phyloP scores from a whole-genome alignment of 1,284 basidiomycete species.

The Tilletiopsis washingtonensis region DNA sequence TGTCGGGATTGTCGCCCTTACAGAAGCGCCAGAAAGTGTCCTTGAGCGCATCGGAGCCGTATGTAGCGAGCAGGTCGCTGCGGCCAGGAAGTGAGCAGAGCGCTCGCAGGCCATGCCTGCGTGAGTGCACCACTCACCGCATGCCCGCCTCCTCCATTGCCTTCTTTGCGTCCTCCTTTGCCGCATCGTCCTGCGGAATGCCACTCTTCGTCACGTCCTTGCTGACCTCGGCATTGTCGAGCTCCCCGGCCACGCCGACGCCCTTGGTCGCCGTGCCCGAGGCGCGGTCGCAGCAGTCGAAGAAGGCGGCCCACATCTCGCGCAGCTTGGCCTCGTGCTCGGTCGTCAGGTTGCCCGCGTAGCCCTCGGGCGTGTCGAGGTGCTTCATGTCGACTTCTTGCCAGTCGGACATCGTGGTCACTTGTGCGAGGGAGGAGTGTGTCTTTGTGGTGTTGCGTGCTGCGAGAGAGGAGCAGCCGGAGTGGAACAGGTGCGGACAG shows the following conservation, averaged over 20 bases:
- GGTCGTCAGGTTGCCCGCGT: slow-evolving; percentile 26
- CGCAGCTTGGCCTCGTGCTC: slow-evolving; percentile 42
- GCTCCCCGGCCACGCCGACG: slow-evolving; percentile 8
- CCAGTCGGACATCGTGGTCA: neutral
- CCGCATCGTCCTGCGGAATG: slow-evolving; percentile 39
- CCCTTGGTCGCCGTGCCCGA: slow-evolving; percentile 11
- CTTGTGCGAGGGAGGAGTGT: too few species aligned
- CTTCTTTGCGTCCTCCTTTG: slow-evolving; percentile 40
- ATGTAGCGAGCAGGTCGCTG: neutral
- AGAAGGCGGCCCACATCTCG: slow-evolving; percentile 41
- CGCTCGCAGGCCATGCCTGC: slow-evolving; percentile 41
- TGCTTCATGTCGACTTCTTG: neutral
- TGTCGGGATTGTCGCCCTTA: slow-evolving; percentile 4
- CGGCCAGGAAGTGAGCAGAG: too few species aligned
- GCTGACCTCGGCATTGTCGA: slow-evolving; percentile 3
- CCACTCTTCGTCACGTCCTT: slow-evolving; percentile 18
- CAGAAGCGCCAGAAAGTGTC: neutral
- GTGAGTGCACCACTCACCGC: slow-evolving; percentile 31
- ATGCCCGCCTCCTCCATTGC: slow-evolving; percentile 43
- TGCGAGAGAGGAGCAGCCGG: too few species aligned
- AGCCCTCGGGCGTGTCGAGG: neutral
- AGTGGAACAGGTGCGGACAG: too few species aligned
- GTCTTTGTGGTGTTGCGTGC: too few species aligned
- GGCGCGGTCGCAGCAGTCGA: slow-evolving; percentile 15
- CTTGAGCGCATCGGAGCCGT: neutral